Conservation (phyloP, 2,329 filamentous ascomycete species). For the Arthrobotrys sphaeroides region DNA sequence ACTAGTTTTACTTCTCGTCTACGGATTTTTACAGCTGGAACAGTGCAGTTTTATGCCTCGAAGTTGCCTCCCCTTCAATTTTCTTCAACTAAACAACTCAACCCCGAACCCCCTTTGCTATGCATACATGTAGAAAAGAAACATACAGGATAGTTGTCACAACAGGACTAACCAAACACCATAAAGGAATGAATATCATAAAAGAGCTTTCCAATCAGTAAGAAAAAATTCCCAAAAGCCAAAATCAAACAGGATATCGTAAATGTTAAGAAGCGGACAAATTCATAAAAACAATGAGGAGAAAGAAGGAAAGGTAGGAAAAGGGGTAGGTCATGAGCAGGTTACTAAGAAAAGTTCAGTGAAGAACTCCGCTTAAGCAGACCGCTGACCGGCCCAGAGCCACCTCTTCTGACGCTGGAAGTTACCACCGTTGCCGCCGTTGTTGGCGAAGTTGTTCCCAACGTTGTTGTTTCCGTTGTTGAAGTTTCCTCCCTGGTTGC, state of each 20-base stretch:
- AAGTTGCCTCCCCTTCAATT: conserved; percentile 6
- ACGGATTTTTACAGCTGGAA: neutral
- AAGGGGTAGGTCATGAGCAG: neutral
- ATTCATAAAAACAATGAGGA: neutral
- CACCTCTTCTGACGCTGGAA: neutral
- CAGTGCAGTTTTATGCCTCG: neutral
- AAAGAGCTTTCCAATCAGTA: neutral
- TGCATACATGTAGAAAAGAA: conserved; percentile 18
- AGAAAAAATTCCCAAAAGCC: neutral
- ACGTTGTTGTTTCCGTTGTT: neutral
- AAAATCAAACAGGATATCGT: conserved; percentile 10
- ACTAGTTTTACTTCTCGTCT: neutral
- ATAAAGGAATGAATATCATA: neutral
- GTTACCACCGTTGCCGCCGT: neutral
- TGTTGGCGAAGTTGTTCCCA: neutral
- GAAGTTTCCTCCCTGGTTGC: neutral
- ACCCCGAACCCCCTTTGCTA: neutral
- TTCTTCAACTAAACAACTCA: conserved; percentile 10
- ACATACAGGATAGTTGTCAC: neutral
- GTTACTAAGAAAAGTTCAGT: neutral
- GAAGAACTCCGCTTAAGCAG: neutral
- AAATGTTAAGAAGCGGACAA: neutral
- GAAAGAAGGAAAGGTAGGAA: neutral
- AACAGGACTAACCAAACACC: conserved; percentile 1
- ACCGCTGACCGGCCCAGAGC: too few relatives aligned